Base-by-base conservation (phyloP, 495 filamentous ascomycete genomes). In the Aspergillus baeticus region DNA sequence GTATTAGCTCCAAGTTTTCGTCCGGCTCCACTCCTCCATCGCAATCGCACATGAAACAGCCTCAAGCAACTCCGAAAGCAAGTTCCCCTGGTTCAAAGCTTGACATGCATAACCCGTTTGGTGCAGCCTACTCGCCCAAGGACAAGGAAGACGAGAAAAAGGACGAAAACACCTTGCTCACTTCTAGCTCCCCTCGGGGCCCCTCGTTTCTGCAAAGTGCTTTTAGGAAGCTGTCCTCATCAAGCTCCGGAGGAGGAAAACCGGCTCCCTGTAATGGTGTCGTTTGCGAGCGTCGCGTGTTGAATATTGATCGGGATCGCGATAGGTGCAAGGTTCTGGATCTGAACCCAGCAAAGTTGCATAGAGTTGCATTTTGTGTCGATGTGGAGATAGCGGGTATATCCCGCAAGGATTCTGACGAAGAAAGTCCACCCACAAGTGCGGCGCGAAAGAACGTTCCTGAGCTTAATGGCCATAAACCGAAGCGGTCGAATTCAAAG, bases 381-480 rank as follows among this genome's bases (percentile, higher is more conserved):
- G 94, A 98, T 68, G 94, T 98, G 11, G 94, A 98, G 72, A 94
- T 98, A 63, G 92, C 94, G n/a, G 84, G 84, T 0, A 66, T 82
- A 31, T 81, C 85, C 15, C 68, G 68, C 53, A 67, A 67, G 13
- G 74, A 77, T 37, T 68, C 68, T 14, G 71, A 75, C 49, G 76
- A 77, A 35, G 70, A 74, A 22, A 68, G 63, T 42, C 64, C 69
- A 11, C 61, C 71, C 33, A 22, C 52, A 31, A 68, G 57, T 41
- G 63, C 60, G 54, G 64, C 66, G 48, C 63, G 59, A 49, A 70
- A 58, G 20, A 55, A 47, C 29, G 54, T 60, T n/a, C 59, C 67
- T 4, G 71, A 69, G 26, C 55, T 58, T 14, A 66, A 67, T 54
- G 71, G 57, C 26, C 73, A 65, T 75, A 86, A 75, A 69, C 67